These are phyloP conservation scores for Ogataea kodamae DNA, from an alignment of 805 yeast genomes.

Conservation along the genomic window DNA sequence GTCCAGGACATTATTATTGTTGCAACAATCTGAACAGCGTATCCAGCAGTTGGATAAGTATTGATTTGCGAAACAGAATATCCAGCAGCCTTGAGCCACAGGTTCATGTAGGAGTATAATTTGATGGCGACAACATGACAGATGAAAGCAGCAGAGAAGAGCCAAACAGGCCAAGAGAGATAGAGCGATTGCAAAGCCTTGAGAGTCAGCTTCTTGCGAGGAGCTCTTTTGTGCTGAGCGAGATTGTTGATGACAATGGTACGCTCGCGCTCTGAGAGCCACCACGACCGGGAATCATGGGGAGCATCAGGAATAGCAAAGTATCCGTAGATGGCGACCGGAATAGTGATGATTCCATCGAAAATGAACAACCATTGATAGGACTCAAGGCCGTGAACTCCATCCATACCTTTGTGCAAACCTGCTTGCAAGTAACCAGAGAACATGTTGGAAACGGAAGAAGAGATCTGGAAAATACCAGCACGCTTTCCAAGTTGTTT, in stretches of 20 bases:
- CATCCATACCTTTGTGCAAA: slow-evolving; percentile 43
- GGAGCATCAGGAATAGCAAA: slow-evolving; percentile 55
- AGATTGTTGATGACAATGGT: slow-evolving; percentile 10
- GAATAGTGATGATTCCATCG: slow-evolving; percentile 56
- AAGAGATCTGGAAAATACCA: slow-evolving; percentile 58
- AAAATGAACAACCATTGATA: slow-evolving; percentile 72
- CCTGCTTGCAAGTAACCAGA: slow-evolving; percentile 61
- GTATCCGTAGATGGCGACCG: slow-evolving; percentile 54
- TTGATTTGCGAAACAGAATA: slow-evolving; percentile 29
- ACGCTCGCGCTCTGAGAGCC: slow-evolving; percentile 9
- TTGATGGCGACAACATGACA: slow-evolving; percentile 22
- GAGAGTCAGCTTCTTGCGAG: slow-evolving; percentile 12
- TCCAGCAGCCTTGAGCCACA: slow-evolving; percentile 30
- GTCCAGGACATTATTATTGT: slow-evolving; percentile 27
- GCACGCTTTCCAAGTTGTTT: slow-evolving; percentile 58
- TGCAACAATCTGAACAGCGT: slow-evolving; percentile 29
- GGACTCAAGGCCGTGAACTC: slow-evolving; percentile 48
- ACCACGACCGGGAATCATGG: slow-evolving; percentile 27
- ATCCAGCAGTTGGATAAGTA: slow-evolving; percentile 34
- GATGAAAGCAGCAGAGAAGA: slow-evolving; percentile 19
- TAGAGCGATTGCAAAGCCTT: slow-evolving; percentile 13
- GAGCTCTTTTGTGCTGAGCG: slow-evolving; percentile 12
- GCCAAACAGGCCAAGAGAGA: slow-evolving; percentile 17
- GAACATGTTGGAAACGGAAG: slow-evolving; percentile 56
- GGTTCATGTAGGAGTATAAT: slow-evolving; percentile 27